These are phyloP conservation scores for Eucalyptus melliodora DNA, from an alignment of 345 rosid species.

Conservation along the genomic window DNA sequence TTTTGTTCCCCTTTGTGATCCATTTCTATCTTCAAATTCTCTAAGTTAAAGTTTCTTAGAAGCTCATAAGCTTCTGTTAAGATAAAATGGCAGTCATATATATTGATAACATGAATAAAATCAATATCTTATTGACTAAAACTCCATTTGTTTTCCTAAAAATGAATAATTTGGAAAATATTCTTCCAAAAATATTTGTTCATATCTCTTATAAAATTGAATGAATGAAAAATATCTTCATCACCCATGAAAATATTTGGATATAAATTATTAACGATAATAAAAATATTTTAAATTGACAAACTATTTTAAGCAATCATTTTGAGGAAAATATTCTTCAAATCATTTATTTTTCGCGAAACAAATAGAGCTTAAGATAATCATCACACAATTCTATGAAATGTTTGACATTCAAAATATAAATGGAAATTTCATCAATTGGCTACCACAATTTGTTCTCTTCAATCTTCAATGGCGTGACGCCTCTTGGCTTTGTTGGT, in stretches of 20 bases:
- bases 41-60: background rate
- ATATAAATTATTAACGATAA: too few species aligned
- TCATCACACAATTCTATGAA: background rate
- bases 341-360: rapidly evolving
- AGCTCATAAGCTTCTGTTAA: background rate
- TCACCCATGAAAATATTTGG: too few species aligned
- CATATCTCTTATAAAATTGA: background rate
- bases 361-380: background rate
- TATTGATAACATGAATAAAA: background rate
- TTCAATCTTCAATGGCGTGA: background rate
- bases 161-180: too few species aligned
- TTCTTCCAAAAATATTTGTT: too few species aligned
- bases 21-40: background rate
- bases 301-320: background rate
- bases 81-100: background rate
- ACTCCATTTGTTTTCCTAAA: background rate
- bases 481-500: background rate
- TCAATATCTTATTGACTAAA: background rate
- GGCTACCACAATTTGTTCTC: background rate
- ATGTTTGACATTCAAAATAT: background rate
- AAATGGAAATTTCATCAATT: background rate
- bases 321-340: too few species aligned
- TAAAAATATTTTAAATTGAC: background rate
- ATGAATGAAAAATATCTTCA: too few species aligned
- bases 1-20: background rate